phyloP scores from a whole-genome alignment of 441 rosid genomes.

The Geranium incanum region DNA sequence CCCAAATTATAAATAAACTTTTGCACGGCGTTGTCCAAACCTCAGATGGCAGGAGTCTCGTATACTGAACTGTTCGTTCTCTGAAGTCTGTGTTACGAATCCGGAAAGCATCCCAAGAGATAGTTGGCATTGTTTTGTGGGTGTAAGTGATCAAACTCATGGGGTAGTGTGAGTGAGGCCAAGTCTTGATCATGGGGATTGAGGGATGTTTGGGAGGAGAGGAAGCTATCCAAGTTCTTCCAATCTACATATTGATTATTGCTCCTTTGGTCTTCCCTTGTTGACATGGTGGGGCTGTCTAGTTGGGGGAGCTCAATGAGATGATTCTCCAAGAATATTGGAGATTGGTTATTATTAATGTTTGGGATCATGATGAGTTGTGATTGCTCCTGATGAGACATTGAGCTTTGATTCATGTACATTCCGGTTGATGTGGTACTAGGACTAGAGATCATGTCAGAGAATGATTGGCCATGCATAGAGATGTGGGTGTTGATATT shows the following conservation, averaged over 20 bases:
- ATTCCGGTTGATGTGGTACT: constrained; percentile 19
- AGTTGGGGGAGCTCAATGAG: constrained; percentile 53
- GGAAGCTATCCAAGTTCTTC: constrained; percentile 51
- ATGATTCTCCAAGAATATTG: constrained; percentile 31
- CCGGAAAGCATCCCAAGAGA: constrained; percentile 57
- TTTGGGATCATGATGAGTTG: constrained; percentile 18
- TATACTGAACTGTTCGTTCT: background rate
- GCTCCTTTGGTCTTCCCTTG: constrained; percentile 47
- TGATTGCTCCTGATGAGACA: constrained; percentile 24
- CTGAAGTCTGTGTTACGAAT: constrained; percentile 24
- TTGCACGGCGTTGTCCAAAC: background rate
- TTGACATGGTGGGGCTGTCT: constrained; percentile 55
- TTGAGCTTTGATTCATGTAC: constrained; percentile 30
- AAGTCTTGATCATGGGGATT: constrained; percentile 14
- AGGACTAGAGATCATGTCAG: constrained; percentile 19
- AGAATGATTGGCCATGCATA: constrained; percentile 26
- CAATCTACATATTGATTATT: constrained; percentile 47
- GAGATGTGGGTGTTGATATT: constrained; percentile 17
- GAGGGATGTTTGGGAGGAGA: constrained; percentile 21
- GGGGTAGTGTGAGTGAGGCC: constrained; percentile 8
- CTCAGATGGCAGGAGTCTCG: background rate
- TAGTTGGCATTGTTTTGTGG: constrained; percentile 29
- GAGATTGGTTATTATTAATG: constrained; percentile 14
- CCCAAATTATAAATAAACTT: background rate
- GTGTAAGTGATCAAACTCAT: constrained; percentile 14